Conservation (phyloP, 306 rosid genomes). For the Prinsepia uniflora region DNA sequence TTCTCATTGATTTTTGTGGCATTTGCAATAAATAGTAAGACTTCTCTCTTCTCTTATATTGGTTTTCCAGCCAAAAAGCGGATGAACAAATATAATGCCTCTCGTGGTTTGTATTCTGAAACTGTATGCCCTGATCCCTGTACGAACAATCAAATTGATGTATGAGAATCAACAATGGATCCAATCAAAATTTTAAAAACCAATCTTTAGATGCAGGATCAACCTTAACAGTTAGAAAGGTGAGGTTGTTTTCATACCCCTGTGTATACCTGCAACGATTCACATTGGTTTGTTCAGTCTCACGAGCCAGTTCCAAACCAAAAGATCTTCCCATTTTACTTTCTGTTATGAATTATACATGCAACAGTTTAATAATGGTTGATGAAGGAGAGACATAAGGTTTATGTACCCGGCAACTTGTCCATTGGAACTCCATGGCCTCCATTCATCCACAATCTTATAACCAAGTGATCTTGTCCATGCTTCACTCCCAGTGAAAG, state of each 20-base stretch:
- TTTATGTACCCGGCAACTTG: slow-evolving; percentile 75
- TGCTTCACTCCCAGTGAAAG: slow-evolving; percentile 75
- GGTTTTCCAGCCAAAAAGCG: slow-evolving; percentile 61
- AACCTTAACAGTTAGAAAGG: slow-evolving; percentile 79
- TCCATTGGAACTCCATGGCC: slow-evolving; percentile 71
- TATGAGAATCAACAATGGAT: not conserved
- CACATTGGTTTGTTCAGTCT: not conserved
- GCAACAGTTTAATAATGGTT: not conserved
- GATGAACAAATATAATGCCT: slow-evolving; percentile 68
- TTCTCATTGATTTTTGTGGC: not conserved
- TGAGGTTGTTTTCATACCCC: slow-evolving; percentile 68
- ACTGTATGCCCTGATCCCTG: slow-evolving; percentile 98
- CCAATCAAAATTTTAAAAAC: not conserved
- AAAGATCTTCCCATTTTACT: not conserved
- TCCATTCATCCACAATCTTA: slow-evolving; percentile 74
- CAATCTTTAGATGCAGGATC: not conserved
- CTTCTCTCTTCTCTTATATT: slow-evolving; percentile 25
- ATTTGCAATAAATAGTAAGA: not conserved
- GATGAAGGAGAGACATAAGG: not conserved
- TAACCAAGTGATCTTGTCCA: slow-evolving; percentile 87
- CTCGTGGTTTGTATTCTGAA: slow-evolving; percentile 85
- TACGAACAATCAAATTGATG: slow-evolving; percentile 27
- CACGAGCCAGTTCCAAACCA: not conserved
- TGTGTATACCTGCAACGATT: slow-evolving; percentile 58
- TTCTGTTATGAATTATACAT: not conserved